Evolutionary conservation across 768 basidiomycete species (phyloP), one percentile per base, ranked within the genome.

Genomic region (Pleurotus ostreatus): DNA sequence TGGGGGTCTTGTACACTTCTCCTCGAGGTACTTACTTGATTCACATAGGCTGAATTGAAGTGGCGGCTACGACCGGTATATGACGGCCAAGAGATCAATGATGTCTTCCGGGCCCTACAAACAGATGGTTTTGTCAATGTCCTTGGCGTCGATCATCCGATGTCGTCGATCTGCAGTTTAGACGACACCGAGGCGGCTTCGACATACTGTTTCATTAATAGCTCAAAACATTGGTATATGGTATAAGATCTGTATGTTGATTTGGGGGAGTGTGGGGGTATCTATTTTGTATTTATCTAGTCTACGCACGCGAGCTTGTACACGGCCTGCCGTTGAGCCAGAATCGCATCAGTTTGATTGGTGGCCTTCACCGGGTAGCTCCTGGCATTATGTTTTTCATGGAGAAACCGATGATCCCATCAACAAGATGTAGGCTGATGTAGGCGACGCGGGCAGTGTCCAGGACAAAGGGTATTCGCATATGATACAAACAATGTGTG

Each of bases 31-130:
- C 34, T 55, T 23, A 12, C 25, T 44, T 30, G 41, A 25, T 51
- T 45, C 23, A 25, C 23, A 25, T 59, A 92, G 89, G 73, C 73
- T 11, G 88, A 92, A 64, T 71, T 92, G 55, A 76, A 81, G 51
- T 89, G 87, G 87, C 75, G 88, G 46, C 71, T 93, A 56, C 76
- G 84, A 59, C 72, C 80, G 13, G 82, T 86, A 18, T 92, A 91
- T 61, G 90, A 93, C 65, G 76, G 85, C 55, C 86, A 86, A 60
- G 91, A 92, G 65, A 71, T 88, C 22, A 70, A 75, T 47, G 89
- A 91, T n/a, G 58, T 87, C 18, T 64, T 90, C 46, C 68, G 71
- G 12, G 77, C 77, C 54, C 68, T 92, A 49, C 65, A 69, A 18
- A 76, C 77, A n/a, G 81, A 83, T 26, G 78, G 81, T 7, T 79